Evolutionary conservation across 805 yeast genomes (phyloP).

Genomic region (Saccharomycodes ludwigii): DNA sequence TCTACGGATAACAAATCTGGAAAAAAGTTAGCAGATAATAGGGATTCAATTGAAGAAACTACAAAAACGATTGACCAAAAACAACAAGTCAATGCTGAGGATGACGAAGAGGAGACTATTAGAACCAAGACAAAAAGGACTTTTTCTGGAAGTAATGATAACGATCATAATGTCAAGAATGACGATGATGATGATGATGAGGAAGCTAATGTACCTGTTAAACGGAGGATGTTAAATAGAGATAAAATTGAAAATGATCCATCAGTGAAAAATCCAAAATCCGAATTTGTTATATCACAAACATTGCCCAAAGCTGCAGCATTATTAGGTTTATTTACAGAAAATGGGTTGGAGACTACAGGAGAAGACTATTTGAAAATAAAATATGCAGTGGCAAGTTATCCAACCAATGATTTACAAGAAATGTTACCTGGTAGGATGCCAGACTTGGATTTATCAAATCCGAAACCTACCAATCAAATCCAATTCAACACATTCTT

Average conservation of each 20-base stretch:
- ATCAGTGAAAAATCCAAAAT: constrained; percentile 53
- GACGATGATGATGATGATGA: constrained; percentile 7
- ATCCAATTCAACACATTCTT: constrained; percentile 85
- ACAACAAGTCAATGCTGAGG: constrained; percentile 3
- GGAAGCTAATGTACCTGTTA: constrained; percentile 7
- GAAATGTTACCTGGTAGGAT: constrained; percentile 76
- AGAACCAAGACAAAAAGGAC: constrained; percentile 7
- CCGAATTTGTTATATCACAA: constrained; percentile 63
- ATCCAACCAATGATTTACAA: constrained; percentile 65
- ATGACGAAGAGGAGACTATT: constrained; percentile 1
- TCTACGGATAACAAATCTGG: too few relatives aligned
- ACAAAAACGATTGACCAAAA: constrained; percentile 1
- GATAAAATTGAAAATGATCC: constrained; percentile 40
- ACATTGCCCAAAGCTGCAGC: constrained; percentile 55
- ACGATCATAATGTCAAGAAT: too few relatives aligned
- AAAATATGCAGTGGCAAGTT: constrained; percentile 82
- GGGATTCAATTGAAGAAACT: constrained; percentile 2
- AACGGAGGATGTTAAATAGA: constrained; percentile 12
- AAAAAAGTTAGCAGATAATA: too few relatives aligned
- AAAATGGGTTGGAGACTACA: constrained; percentile 49
- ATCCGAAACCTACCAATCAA: constrained; percentile 76
- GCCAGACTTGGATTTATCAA: constrained; percentile 78
- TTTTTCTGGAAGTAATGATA: too few relatives aligned
- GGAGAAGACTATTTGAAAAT: constrained; percentile 63
- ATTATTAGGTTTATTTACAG: constrained; percentile 53